phyloP scores from a whole-genome alignment of 2,329 filamentous ascomycete species.

The Colletotrichum lentis region DNA sequence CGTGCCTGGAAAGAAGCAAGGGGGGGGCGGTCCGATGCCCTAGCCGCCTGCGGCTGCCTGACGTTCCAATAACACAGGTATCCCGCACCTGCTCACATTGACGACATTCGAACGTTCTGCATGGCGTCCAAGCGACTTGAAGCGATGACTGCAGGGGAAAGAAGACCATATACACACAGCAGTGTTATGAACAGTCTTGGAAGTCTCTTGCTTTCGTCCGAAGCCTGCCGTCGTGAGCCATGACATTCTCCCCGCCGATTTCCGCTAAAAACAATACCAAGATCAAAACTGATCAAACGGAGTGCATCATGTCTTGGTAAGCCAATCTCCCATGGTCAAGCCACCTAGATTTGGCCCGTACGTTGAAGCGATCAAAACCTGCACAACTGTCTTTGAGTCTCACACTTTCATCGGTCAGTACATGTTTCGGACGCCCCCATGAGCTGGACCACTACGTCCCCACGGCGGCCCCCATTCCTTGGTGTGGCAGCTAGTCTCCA shows the following conservation, averaged over 20 bases:
- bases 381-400: neutral
- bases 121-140: neutral
- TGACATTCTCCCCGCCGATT: neutral
- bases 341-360: neutral
- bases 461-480: constrained; percentile 4
- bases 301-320: neutral
- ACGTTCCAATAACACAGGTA: neutral
- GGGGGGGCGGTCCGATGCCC: neutral
- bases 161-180: neutral
- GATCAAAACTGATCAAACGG: neutral
- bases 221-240: neutral
- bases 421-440: constrained; percentile 1
- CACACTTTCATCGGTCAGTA: neutral
- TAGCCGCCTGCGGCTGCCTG: neutral
- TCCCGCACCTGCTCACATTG: neutral
- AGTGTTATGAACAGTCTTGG: neutral
- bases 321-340: neutral
- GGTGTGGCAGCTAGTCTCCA: neutral
- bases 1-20: constrained; percentile 1
- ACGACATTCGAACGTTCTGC: neutral
- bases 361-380: neutral
- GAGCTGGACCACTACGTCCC: neutral
- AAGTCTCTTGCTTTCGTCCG: neutral
- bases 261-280: neutral
- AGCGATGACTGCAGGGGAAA: neutral